A percentile compares a stretch with the other conserved stretches of the same genome.
Evolutionary conservation across 768 basidiomycete genomes (phyloP).

Genomic region (Termitomyces sp.): DNA sequence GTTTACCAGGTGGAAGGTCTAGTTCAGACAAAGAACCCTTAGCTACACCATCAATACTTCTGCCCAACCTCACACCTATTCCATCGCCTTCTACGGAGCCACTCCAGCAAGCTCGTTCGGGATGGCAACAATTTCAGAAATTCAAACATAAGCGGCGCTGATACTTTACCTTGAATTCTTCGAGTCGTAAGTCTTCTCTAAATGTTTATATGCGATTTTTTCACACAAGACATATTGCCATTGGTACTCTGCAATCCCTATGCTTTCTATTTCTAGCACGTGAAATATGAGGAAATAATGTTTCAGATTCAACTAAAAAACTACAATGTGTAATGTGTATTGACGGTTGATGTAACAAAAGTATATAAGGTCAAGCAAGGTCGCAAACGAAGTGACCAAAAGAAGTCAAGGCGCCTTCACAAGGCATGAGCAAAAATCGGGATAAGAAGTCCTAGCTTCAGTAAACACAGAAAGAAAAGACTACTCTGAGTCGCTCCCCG

Average conservation of each 20-base stretch:
- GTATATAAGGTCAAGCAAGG: slow-evolving; percentile 21
- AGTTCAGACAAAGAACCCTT: not conserved
- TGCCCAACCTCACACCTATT: not conserved
- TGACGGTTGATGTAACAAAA: slow-evolving; percentile 35
- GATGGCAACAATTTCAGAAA: slow-evolving; percentile 58
- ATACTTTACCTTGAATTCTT: not conserved
- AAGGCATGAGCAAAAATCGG: slow-evolving; percentile 6
- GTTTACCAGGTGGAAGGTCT: slow-evolving; percentile 3
- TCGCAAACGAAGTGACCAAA: slow-evolving; percentile 5
- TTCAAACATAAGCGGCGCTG: slow-evolving; percentile 25
- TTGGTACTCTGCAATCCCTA: not conserved
- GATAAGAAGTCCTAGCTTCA: slow-evolving; percentile 12
- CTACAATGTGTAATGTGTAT: slow-evolving; percentile 37
- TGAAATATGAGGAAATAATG: slow-evolving; percentile 11
- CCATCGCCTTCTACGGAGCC: slow-evolving; percentile 7
- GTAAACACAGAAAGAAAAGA: slow-evolving; percentile 15
- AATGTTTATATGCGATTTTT: not conserved
- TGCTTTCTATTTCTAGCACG: slow-evolving; percentile 5
- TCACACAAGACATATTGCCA: not conserved
- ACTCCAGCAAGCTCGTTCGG: slow-evolving; percentile 32
- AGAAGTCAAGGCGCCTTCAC: slow-evolving; percentile 8
- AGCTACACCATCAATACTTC: not conserved
- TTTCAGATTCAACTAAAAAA: slow-evolving; percentile 33
- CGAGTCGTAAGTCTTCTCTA: not conserved
- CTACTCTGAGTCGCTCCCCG: slow-evolving; percentile 82